phyloP scores from a whole-genome alignment of 2,329 filamentous ascomycete genomes.

The Phialophora chinensis region DNA sequence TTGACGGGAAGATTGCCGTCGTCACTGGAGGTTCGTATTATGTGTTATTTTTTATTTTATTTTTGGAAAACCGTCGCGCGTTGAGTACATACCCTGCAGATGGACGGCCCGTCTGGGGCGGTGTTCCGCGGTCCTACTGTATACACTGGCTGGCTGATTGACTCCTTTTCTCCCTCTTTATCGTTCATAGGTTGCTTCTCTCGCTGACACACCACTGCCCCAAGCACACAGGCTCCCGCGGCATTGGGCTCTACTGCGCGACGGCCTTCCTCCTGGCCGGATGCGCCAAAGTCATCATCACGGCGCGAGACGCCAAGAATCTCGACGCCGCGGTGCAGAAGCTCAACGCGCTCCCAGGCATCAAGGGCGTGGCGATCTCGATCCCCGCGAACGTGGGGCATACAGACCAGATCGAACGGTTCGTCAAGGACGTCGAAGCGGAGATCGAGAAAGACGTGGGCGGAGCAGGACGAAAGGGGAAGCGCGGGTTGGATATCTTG shows the following conservation, averaged over 20 bases:
- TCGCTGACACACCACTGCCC: too few relatives aligned
- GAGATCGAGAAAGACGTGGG: conserved; percentile 13
- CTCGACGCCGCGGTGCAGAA: conserved; percentile 17
- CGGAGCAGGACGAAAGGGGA: not conserved
- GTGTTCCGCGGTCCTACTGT: too few relatives aligned
- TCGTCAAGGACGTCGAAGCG: conserved; percentile 25
- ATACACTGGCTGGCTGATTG: too few relatives aligned
- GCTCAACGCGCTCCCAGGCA: conserved; percentile 30
- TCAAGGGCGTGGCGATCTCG: conserved; percentile 19
- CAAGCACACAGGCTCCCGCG: conserved; percentile 40
- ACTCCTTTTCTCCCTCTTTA: too few relatives aligned
- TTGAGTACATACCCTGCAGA: too few relatives aligned
- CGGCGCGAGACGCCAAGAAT: conserved; percentile 26
- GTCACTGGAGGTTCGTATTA: conserved; percentile 34
- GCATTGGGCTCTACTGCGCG: conserved; percentile 36
- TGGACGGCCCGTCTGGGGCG: too few relatives aligned
- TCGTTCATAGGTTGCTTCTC: too few relatives aligned
- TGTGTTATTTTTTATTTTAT: not conserved
- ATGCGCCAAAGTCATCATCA: conserved; percentile 28
- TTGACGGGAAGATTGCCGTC: conserved; percentile 33
- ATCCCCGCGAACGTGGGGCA: conserved; percentile 32
- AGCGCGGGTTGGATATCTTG: conserved; percentile 34
- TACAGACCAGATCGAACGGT: conserved; percentile 27
- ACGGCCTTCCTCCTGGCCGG: conserved; percentile 31
- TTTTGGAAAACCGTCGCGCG: too few relatives aligned